A percentile compares a stretch with the other conserved stretches of the same genome.
Conservation (phyloP, 495 filamentous ascomycete species). For the Podospora fimiseda region DNA sequence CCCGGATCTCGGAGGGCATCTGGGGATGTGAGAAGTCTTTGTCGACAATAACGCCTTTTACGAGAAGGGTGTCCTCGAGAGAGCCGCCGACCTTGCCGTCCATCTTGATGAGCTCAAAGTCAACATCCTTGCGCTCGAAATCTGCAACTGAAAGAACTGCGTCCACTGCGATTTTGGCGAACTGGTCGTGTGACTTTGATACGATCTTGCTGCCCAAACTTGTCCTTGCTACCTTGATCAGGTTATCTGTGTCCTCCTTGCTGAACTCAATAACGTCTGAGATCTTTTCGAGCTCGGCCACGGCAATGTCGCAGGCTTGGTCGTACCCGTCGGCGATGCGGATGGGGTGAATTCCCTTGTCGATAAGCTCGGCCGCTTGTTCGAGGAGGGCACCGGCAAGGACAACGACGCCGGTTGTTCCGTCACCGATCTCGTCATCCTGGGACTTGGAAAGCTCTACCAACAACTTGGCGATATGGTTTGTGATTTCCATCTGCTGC, state of each 20-base stretch:
- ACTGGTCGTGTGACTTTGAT: conserved; percentile 97
- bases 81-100: conserved; percentile 96
- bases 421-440: conserved; percentile 98
- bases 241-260: conserved; percentile 67
- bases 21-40: conserved; percentile 99
- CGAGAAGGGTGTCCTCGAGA: conserved; percentile 88
- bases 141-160: conserved; percentile 96
- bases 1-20: conserved; percentile 88
- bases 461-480: conserved; percentile 94
- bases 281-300: conserved; percentile 85
- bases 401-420: conserved; percentile 96
- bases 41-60: conserved; percentile 97
- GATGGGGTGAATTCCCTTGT: conserved; percentile 99
- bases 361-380: conserved; percentile 96
- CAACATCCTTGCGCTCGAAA: conserved; percentile 91
- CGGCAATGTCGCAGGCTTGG: conserved; percentile 91
- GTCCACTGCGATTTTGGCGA: conserved; percentile 93
- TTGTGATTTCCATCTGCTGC: conserved; percentile 97
- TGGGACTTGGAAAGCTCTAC: conserved; percentile 99
- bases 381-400: conserved; percentile 91
- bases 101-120: conserved; percentile 99
- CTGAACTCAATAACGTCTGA: conserved; percentile 85
- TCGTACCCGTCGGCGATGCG: conserved; percentile 98
- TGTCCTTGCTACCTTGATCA: conserved; percentile 90
- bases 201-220: conserved; percentile 99